phyloP scores from a whole-genome alignment of 176 grass and related monocot genomes.

The Pharus latifolius region DNA sequence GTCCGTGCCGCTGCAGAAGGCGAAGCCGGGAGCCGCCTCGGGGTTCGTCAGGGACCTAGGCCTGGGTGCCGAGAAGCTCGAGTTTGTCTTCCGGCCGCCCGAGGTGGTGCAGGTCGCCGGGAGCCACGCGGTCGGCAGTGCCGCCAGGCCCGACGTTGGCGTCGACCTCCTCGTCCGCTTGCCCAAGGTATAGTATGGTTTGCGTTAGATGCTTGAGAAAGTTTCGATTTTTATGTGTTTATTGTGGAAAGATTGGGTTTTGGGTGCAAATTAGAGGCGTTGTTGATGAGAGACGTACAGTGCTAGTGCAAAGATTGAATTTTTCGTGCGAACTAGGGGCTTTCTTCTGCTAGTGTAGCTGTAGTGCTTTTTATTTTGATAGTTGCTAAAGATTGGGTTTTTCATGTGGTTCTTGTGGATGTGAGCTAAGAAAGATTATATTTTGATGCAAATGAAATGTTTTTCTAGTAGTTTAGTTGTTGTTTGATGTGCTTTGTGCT shows the following conservation, averaged over 20 bases:
- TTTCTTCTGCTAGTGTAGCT: not conserved
- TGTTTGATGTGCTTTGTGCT: not conserved
- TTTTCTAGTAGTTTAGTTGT: not conserved
- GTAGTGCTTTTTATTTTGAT: not conserved
- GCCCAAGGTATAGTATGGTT: slow-evolving; percentile 46
- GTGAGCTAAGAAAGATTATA: not conserved
- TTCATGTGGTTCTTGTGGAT: not conserved
- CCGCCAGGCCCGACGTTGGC: slow-evolving; percentile 58
- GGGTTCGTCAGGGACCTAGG: slow-evolving; percentile 63
- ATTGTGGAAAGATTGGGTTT: too few relatives aligned
- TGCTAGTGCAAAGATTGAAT: not conserved
- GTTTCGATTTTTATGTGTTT: too few relatives aligned
- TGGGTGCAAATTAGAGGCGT: too few relatives aligned
- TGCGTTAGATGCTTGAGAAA: too few relatives aligned
- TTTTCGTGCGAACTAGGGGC: not conserved
- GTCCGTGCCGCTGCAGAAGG: slow-evolving; percentile 42
- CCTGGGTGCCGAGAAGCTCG: slow-evolving; percentile 38
- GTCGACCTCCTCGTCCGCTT: slow-evolving; percentile 73
- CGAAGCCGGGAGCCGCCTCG: slow-evolving; percentile 8
- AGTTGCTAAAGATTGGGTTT: not conserved
- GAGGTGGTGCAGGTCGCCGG: slow-evolving; percentile 47
- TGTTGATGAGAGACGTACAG: too few relatives aligned
- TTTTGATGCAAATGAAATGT: not conserved
- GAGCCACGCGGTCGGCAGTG: slow-evolving; percentile 41
- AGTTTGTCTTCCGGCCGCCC: slow-evolving; percentile 49